Conservation (phyloP, 202 grass and related monocot species). For the Elaeis oleifera region DNA sequence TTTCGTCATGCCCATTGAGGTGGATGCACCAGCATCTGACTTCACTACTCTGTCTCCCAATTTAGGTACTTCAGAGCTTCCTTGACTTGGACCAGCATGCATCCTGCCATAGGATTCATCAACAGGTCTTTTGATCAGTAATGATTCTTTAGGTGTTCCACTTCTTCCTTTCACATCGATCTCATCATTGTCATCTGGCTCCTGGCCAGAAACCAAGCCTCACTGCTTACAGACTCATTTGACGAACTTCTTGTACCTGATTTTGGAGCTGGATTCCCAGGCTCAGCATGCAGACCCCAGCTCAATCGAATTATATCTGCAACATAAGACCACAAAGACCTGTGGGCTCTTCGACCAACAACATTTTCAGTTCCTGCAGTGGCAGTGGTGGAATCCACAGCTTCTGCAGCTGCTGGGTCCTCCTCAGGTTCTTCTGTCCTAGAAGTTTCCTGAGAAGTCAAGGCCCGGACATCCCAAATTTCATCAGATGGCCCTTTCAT, state of each 20-base stretch:
- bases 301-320: constrained; percentile 83
- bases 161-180: constrained; percentile 28
- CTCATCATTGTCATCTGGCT: constrained; percentile 41
- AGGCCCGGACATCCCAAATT: constrained; percentile 53
- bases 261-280: constrained; percentile 39
- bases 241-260: constrained; percentile 69
- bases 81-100: not conserved
- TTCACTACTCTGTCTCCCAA: not conserved
- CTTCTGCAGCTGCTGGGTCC: constrained; percentile 30
- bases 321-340: constrained; percentile 79
- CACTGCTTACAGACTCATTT: constrained; percentile 58
- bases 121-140: constrained; percentile 25
- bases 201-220: constrained; percentile 79
- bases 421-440: constrained; percentile 39
- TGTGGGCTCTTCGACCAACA: constrained; percentile 48
- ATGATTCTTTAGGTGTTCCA: constrained; percentile 23
- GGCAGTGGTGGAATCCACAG: constrained; percentile 31
- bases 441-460: constrained; percentile 54
- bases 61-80: constrained; percentile 3
- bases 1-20: too few species aligned
- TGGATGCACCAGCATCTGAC: not conserved
- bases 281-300: constrained; percentile 49
- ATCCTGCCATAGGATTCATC: not conserved
- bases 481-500: constrained; percentile 68
- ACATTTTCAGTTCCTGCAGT: constrained; percentile 49